Conservation (phyloP, 805 yeast genomes). For the Zygosaccharomyces bailii region DNA sequence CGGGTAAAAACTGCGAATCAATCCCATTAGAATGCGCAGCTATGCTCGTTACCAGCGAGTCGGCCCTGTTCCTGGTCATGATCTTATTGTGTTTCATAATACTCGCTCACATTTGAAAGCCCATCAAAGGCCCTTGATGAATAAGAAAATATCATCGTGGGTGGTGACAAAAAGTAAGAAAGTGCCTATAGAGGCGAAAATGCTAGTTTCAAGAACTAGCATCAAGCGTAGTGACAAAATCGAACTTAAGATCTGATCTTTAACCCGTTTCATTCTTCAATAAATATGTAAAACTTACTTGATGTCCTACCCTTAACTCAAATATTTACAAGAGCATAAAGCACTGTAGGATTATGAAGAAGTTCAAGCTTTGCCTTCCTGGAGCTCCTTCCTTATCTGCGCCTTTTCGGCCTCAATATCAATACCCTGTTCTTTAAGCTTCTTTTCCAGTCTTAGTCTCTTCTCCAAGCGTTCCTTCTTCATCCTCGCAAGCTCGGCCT, state of each 20-base stretch:
- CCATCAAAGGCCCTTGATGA: background rate
- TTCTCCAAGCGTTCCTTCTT: slow-evolving; percentile 70
- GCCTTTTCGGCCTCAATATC: slow-evolving; percentile 46
- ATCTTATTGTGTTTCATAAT: background rate
- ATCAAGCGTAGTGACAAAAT: too few species aligned
- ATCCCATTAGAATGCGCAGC: slow-evolving; percentile 43
- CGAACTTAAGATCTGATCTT: background rate
- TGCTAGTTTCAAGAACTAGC: too few species aligned
- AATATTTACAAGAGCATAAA: slow-evolving; percentile 5
- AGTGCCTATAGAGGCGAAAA: too few species aligned
- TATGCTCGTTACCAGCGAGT: slow-evolving; percentile 59
- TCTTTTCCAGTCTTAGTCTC: slow-evolving; percentile 68
- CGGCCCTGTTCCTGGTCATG: slow-evolving; percentile 46
- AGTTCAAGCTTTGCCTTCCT: background rate
- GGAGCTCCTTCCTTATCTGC: slow-evolving; percentile 30
- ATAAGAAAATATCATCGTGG: background rate
- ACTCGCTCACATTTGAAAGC: too few species aligned
- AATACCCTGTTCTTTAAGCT: slow-evolving; percentile 63
- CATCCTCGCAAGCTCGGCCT: slow-evolving; percentile 87
- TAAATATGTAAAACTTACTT: background rate
- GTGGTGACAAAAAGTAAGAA: too few species aligned
- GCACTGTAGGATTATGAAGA: background rate
- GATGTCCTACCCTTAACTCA: background rate
- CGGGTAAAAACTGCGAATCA: slow-evolving; percentile 19
- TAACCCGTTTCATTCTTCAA: background rate